A percentile compares a stretch with the other conserved stretches of the same genome.
phyloP scores from a whole-genome alignment of 2,329 filamentous ascomycete species.

The Fusarium kyushuense region DNA sequence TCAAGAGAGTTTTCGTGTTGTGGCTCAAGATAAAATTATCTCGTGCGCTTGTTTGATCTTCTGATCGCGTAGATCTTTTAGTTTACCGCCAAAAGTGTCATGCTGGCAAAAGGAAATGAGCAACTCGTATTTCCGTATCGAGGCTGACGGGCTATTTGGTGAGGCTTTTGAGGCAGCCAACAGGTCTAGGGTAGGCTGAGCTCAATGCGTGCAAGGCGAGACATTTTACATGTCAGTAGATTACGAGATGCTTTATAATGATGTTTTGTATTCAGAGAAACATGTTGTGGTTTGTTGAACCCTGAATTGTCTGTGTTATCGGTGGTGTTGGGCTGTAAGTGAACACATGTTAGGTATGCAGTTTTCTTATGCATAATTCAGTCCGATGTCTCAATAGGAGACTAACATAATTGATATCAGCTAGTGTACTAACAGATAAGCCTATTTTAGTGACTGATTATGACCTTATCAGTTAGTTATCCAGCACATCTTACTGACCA shows the following conservation, averaged over 20 bases:
- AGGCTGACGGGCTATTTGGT: not conserved
- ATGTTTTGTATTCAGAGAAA: not conserved
- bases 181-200: not conserved
- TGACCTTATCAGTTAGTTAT: not conserved
- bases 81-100: not conserved
- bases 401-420: not conserved
- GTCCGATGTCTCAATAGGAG: not conserved
- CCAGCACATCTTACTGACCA: too few relatives aligned
- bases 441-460: too few relatives aligned
- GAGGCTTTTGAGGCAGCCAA: not conserved
- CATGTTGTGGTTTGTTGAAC: not conserved
- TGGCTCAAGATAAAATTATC: not conserved
- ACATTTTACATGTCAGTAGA: too few relatives aligned
- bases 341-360: not conserved
- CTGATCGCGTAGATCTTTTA: conserved; percentile 1
- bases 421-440: not conserved
- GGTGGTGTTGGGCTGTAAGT: not conserved
- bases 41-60: not conserved
- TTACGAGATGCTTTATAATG: not conserved
- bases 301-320: not conserved
- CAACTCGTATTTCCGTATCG: not conserved
- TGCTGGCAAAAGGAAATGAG: conserved; percentile 5
- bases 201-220: not conserved
- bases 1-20: not conserved
- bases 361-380: not conserved